phyloP scores from a whole-genome alignment of 441 rosid species.

The Geranium incanum region DNA sequence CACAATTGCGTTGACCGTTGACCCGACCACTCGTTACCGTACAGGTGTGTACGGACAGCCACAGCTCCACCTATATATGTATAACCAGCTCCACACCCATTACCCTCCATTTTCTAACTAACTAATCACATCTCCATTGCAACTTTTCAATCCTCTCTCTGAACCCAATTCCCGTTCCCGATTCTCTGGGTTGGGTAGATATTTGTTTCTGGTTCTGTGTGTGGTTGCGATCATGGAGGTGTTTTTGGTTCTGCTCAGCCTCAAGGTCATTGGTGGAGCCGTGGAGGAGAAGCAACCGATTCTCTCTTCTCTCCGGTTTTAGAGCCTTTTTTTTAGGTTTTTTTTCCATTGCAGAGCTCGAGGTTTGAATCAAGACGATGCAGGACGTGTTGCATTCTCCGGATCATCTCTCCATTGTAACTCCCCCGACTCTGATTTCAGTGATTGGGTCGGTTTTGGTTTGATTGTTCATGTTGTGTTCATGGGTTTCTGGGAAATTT shows the following conservation, averaged over 20 bases:
- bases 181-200: neutral
- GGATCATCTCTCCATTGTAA: neutral
- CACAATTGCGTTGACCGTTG: too few species aligned
- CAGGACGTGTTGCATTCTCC: slow-evolving; percentile 2
- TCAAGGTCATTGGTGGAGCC: neutral
- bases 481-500: neutral
- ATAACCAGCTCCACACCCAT: neutral
- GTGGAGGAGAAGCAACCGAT: neutral
- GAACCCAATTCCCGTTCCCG: neutral
- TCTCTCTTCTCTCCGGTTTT: neutral
- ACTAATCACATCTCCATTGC: neutral
- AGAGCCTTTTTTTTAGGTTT: neutral
- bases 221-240: neutral
- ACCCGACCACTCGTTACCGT: too few species aligned
- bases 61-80: neutral
- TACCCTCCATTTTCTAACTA: neutral
- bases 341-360: neutral
- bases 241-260: neutral
- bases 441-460: too few species aligned
- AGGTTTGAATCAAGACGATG: neutral
- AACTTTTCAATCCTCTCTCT: neutral
- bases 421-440: neutral
- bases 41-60: neutral
- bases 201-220: neutral
- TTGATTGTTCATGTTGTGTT: neutral